Percentiles rank a stretch among this genome's conserved stretches.
phyloP scores from a whole-genome alignment of 2,329 filamentous ascomycete species.

The Cladorrhinum sp. region DNA sequence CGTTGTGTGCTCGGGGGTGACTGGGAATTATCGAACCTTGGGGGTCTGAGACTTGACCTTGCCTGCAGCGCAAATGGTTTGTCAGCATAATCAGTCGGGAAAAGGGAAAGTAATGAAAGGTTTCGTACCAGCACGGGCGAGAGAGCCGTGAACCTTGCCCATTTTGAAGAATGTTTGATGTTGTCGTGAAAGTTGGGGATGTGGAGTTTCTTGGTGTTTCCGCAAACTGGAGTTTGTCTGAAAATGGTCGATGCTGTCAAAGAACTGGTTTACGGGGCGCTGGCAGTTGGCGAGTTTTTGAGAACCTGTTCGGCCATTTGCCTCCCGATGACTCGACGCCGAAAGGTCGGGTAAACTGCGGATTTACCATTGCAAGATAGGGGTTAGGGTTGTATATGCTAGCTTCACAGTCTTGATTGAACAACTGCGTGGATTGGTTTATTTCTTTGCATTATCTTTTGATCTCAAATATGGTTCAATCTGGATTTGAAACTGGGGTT shows the following conservation, averaged over 20 bases:
- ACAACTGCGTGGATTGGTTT: background rate
- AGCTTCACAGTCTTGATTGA: background rate
- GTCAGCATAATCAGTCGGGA: background rate
- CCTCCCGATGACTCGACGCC: constrained; percentile 5
- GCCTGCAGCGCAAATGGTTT: constrained; percentile 45
- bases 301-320: background rate
- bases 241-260: background rate
- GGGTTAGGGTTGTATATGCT: constrained; percentile 2
- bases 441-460: too few species aligned
- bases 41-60: constrained; percentile 97
- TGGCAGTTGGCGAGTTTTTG: constrained; percentile 5
- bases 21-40: constrained; percentile 57
- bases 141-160: constrained; percentile 92
- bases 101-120: background rate
- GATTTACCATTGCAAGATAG: background rate
- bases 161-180: constrained; percentile 41
- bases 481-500: too few species aligned
- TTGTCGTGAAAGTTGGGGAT: background rate
- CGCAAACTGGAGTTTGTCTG: background rate
- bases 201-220: background rate
- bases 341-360: constrained; percentile 1
- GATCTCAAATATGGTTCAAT: too few species aligned
- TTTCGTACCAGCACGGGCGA: constrained; percentile 71
- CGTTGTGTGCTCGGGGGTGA: background rate
- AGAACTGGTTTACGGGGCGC: background rate